These are phyloP conservation scores for Aspergillus aculeatus DNA, from an alignment of 2,329 filamentous ascomycete genomes.

Conservation along the genomic window DNA sequence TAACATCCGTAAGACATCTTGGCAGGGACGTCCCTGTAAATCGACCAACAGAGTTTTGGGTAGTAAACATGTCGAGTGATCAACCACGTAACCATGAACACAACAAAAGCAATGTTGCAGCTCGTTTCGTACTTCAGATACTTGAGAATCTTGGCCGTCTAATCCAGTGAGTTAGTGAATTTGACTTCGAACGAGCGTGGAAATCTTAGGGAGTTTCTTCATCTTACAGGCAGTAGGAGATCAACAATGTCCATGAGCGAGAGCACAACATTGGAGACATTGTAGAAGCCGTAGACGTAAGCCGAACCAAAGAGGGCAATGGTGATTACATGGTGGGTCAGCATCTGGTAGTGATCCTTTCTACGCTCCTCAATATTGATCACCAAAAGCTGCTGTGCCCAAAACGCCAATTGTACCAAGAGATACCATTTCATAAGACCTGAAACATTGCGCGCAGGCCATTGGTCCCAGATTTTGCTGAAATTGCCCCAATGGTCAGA, in stretches of 20 bases:
- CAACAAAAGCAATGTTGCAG: constrained; percentile 79
- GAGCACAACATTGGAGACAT: constrained; percentile 83
- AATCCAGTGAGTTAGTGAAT: background rate
- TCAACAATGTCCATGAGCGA: constrained; percentile 94
- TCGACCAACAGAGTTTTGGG: constrained; percentile 75
- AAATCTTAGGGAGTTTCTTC: background rate
- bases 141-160: constrained; percentile 91
- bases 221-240: constrained; percentile 75
- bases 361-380: constrained; percentile 91
- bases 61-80: constrained; percentile 79
- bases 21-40: constrained; percentile 64
- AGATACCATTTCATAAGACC: constrained; percentile 85
- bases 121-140: constrained; percentile 73
- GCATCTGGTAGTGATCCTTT: constrained; percentile 96
- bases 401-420: constrained; percentile 85
- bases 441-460: constrained; percentile 73
- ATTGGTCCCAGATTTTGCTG: constrained; percentile 76
- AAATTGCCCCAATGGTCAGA: constrained; percentile 78
- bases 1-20: constrained; percentile 72
- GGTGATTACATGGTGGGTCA: constrained; percentile 90
- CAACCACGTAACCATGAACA: constrained; percentile 87
- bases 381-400: constrained; percentile 89
- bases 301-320: constrained; percentile 74
- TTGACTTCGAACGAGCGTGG: background rate
- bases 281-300: constrained; percentile 83